A percentile compares a stretch with the other conserved stretches of the same genome.
Evolutionary conservation across 257 asterid species (phyloP).

Genomic region (Apocynum venetum): DNA sequence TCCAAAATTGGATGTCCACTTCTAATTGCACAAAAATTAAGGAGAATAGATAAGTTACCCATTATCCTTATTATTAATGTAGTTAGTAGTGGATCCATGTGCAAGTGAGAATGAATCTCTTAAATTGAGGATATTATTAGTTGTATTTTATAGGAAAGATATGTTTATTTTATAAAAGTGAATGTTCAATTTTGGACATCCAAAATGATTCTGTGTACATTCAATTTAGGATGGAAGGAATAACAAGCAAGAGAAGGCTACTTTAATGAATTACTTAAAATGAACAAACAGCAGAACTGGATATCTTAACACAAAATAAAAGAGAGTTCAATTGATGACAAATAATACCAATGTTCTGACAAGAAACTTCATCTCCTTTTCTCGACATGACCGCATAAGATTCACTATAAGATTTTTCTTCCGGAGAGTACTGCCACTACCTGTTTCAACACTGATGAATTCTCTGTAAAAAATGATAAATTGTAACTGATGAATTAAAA

Average conservation of each 20-base stretch:
- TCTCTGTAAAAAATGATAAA: slow-evolving; percentile 30
- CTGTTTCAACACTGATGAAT: slow-evolving; percentile 85
- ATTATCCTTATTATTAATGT: too few species aligned
- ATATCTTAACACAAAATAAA: not conserved
- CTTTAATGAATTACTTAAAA: not conserved
- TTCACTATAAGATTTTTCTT: slow-evolving; percentile 74
- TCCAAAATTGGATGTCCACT: too few species aligned
- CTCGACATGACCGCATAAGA: slow-evolving; percentile 91
- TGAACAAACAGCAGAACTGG: not conserved
- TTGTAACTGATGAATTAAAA: not conserved
- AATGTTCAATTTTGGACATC: not conserved
- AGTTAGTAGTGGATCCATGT: too few species aligned
- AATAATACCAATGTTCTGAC: slow-evolving; percentile 81
- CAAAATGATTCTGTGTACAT: not conserved
- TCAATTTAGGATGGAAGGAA: too few species aligned
- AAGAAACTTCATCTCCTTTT: slow-evolving; percentile 84
- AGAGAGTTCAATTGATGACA: not conserved
- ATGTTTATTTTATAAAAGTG: not conserved
- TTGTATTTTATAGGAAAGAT: not conserved
- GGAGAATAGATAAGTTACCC: too few species aligned
- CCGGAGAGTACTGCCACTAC: slow-evolving; percentile 70
- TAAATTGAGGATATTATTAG: too few species aligned
- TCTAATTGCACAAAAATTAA: too few species aligned
- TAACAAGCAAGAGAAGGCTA: not conserved
- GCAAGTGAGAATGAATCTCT: too few species aligned